Evolutionary conservation across 140 eudicot genomes (phyloP).

Genomic region (Senecio squalidus): DNA sequence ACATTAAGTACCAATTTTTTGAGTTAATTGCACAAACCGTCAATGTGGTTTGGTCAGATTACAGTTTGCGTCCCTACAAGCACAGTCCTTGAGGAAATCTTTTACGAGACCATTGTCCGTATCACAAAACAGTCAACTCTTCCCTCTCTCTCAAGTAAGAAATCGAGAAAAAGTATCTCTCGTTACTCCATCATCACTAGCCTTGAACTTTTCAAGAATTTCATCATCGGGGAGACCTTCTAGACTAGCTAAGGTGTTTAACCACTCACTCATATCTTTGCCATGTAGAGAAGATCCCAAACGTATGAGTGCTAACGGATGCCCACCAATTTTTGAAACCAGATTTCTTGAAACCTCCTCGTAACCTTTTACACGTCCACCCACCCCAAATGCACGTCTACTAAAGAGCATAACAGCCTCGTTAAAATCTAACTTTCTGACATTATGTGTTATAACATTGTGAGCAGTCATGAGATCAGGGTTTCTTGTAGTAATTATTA

Average conservation of each 20-base stretch:
- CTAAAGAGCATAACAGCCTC: conserved; percentile 17
- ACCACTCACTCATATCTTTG: background rate
- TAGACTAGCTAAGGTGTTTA: background rate
- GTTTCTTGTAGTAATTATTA: conserved; percentile 19
- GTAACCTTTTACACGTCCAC: background rate
- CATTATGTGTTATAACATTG: background rate
- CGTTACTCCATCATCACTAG: background rate
- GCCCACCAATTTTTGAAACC: conserved; percentile 16
- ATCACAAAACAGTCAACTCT: no score
- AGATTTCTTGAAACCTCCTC: background rate
- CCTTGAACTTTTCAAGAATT: background rate
- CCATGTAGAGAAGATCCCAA: conserved; percentile 13
- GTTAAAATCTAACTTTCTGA: background rate
- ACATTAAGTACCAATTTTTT: no score
- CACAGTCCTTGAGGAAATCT: no score
- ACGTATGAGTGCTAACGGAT: conserved; percentile 17
- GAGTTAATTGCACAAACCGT: no score
- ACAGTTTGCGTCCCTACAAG: no score
- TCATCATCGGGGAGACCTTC: background rate
- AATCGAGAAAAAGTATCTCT: background rate
- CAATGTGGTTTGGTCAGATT: no score
- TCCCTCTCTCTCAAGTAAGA: background rate
- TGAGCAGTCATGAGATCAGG: conserved; percentile 2
- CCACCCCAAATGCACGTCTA: background rate
- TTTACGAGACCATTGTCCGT: no score